Evolutionary conservation across 805 yeast species (phyloP), one percentile per base, ranked within the genome.

Genomic region (Pichia ethanolica): DNA sequence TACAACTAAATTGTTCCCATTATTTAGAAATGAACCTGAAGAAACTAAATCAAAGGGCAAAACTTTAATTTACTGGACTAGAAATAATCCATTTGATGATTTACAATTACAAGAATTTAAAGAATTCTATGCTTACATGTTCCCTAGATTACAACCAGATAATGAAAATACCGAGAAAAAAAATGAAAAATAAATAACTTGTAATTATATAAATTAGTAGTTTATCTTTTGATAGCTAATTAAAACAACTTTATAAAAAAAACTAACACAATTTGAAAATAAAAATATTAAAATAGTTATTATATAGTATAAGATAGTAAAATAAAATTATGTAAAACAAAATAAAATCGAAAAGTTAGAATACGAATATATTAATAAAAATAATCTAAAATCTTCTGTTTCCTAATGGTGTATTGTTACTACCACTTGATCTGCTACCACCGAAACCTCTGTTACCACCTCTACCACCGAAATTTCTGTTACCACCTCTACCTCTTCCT

Each of bases 401-500:
- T 59, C 67, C 66, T 61, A 77, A 53, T 49, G 81, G 82, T 51
- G 75, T 72, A 54, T 55, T 60, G 68, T 77, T 77, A 55, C 77
- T 60, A 41, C 81, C 82, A 34, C 46, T 46, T n/a, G 28, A 8
- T 47, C 52, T 30, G 32, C 3, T 49, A 34, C 48, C 45, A 40
- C 49, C 43, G 40, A 46, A 39, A 51, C 76, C 66, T 48, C 74
- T 69, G 39, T 46, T 48, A 49, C 71, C 58, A 41, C 65, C 55
- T 44, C 67, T 63, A 47, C 53, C 52, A 9, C 49, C 43, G 40
- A 46, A 39, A 51, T 75, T 66, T 48, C 74, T 69, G 39, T 46
- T 48, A 49, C 71, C 58, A 41, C 65, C 55, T 44, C 67, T 63
- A 47, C 66, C 59, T 44, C 66, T 56, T 46, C 67, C 68, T 49